Conservation (phyloP, 495 filamentous ascomycete genomes). For the Aspergillus funiculosus region DNA sequence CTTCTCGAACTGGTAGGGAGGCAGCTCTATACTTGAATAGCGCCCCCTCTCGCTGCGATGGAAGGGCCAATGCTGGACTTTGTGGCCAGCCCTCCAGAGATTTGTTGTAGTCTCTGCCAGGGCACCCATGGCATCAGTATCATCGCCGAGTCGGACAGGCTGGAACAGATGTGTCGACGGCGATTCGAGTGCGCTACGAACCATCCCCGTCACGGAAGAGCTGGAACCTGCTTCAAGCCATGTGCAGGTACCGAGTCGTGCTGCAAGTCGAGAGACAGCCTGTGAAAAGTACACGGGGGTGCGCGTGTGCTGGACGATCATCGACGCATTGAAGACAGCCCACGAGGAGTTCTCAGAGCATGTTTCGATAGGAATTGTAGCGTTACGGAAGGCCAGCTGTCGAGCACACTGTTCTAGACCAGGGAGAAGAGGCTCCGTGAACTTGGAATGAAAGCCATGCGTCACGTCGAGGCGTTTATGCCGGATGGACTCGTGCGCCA, state of each 20-base stretch:
- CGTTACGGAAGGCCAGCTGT: constrained; percentile 27
- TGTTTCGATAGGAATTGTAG: constrained; percentile 28
- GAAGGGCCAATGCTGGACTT: constrained; percentile 42
- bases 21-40: constrained; percentile 33
- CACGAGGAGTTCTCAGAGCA: constrained; percentile 17
- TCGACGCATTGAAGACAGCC: constrained; percentile 22
- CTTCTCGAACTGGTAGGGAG: constrained; percentile 50
- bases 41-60: constrained; percentile 28
- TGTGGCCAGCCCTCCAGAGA: constrained; percentile 43
- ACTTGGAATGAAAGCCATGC: constrained; percentile 46
- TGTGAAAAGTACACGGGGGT: constrained; percentile 46
- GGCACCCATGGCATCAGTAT: constrained; percentile 17
- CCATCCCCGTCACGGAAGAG: constrained; percentile 42
- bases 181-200: constrained; percentile 21
- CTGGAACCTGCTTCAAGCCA: constrained; percentile 48
- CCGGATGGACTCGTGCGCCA: constrained; percentile 14
- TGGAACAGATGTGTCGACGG: constrained; percentile 28
- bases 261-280: constrained; percentile 37
- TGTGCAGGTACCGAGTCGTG: constrained; percentile 24
- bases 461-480: constrained; percentile 40
- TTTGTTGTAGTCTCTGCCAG: constrained; percentile 35
- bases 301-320: constrained; percentile 39
- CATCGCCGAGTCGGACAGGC: constrained; percentile 30
- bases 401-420: constrained; percentile 22
- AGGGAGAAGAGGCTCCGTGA: constrained; percentile 35